phyloP scores from a whole-genome alignment of 225 moss, liverwort and hornwort species.

The Asterella californica region DNA sequence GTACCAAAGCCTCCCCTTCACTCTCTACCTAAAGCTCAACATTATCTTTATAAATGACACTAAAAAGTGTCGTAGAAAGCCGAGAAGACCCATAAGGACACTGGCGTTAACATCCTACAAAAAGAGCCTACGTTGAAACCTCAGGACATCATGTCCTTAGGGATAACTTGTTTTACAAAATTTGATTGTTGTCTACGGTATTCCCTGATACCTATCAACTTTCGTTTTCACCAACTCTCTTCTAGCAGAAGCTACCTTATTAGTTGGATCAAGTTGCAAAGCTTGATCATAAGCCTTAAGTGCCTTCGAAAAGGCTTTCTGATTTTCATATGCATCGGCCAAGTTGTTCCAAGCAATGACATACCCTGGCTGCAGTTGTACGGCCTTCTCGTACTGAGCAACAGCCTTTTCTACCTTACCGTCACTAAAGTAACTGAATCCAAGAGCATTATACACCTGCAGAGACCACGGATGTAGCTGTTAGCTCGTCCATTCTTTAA shows the following conservation, averaged over 20 bases:
- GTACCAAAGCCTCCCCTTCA: not conserved
- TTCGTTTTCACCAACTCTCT: conserved; percentile 61
- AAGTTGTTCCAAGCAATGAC: conserved; percentile 98
- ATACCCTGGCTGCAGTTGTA: conserved; percentile 87
- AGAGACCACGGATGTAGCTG: not conserved
- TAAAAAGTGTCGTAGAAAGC: not conserved
- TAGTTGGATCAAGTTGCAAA: conserved; percentile 84
- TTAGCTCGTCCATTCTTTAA: not conserved
- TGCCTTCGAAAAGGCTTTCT: conserved; percentile 62
- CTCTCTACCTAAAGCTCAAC: not conserved
- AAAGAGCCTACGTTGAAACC: not conserved
- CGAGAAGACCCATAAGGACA: not conserved
- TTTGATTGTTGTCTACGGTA: conserved; percentile 32
- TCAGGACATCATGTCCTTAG: not conserved
- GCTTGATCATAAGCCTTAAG: conserved; percentile 80
- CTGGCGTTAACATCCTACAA: not conserved
- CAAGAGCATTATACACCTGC: conserved; percentile 92
- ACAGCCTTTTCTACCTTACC: conserved; percentile 64
- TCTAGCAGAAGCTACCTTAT: conserved; percentile 72
- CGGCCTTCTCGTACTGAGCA: conserved; percentile 73
- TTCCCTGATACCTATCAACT: conserved; percentile 73
- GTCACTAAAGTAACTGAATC: conserved; percentile 83
- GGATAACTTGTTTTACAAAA: conserved; percentile 12
- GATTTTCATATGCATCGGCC: conserved; percentile 74
- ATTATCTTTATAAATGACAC: not conserved